A percentile compares a stretch with the other conserved stretches of the same genome.
Evolutionary conservation across 176 grass and related monocot species (phyloP).

Genomic region (Bonia amplexicaulis): DNA sequence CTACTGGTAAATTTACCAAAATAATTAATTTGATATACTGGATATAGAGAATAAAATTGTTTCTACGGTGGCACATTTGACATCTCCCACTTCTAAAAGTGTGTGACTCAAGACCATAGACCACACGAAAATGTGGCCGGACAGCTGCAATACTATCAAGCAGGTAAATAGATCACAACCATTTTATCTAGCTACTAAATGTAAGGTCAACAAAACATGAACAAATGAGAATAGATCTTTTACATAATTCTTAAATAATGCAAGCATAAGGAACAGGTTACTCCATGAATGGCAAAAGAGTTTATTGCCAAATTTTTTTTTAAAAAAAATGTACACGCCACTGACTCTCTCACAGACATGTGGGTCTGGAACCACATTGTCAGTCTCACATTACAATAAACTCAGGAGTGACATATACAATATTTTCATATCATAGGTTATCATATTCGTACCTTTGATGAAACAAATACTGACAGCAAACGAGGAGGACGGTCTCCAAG

Average conservation of each 20-base stretch:
- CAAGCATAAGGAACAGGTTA: constrained; percentile 11
- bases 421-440: not conserved
- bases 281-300: not conserved
- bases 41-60: constrained; percentile 1
- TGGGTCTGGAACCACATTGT: not conserved
- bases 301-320: not conserved
- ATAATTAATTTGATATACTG: not conserved
- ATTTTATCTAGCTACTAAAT: not conserved
- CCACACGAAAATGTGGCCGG: not conserved
- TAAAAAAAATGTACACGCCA: not conserved
- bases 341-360: not conserved
- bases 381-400: not conserved
- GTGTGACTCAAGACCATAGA: not conserved
- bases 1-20: constrained; percentile 11
- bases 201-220: not conserved
- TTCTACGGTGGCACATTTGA: not conserved
- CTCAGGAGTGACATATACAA: not conserved
- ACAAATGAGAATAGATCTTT: constrained; percentile 19
- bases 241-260: constrained; percentile 5
- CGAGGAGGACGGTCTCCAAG: constrained; percentile 64
- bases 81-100: not conserved
- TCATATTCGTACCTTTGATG: constrained; percentile 70
- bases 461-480: constrained; percentile 67
- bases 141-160: not conserved
- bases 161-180: not conserved